Base-by-base conservation (phyloP, 2,329 filamentous ascomycete species). In the Balansia obtecta region DNA sequence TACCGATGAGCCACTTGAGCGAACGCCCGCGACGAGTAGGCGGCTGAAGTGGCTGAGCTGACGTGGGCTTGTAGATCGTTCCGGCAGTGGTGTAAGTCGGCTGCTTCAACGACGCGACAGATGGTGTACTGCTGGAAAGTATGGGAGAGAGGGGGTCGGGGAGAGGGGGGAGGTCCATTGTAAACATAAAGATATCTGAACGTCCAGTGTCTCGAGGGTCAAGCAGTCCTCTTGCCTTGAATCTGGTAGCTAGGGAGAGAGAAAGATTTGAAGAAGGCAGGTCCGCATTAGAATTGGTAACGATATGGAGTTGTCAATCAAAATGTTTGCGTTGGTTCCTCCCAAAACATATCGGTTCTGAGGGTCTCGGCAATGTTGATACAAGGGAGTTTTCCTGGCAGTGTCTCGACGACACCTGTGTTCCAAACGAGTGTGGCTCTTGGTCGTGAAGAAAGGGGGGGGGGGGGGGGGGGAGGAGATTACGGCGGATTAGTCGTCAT, bases 71-170 rank as follows among this genome's bases (percentile, higher is more conserved):
- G 62, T 75, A 78, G 45, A 76, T 66, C 4, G 76, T 77, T n/a
- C 76, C 76, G 20, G 76, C 76, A 8, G 76, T 79, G 15, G 75
- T 79, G 57, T 77, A 79, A 43, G 69, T 72, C 27, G 66, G 65
- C 53, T 69, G 68, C 50, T 58, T 64, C 51, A 53, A 56, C 37
- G 57, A 52, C 38, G 57, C 56, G 30, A 51, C 51, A 46, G 58
- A 55, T 16, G 52, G 41, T 32, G 50, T 38, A 42, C 57, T 59
- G 43, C 55, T 55, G 33, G 58, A 57, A 42, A 55, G 50, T 48
- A 57, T 52, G 50, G 54, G 59, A 49, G 50, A 52, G 51, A 56
- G 56, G 46, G 63, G 59, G 52, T 60, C 42, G 9, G 46, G 22
- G 16, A 45, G 60, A 47, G 56, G 47, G 42, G 56, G 56, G 39